Conservation (phyloP, 208 protist species). For the Trypanosoma rangeli region DNA sequence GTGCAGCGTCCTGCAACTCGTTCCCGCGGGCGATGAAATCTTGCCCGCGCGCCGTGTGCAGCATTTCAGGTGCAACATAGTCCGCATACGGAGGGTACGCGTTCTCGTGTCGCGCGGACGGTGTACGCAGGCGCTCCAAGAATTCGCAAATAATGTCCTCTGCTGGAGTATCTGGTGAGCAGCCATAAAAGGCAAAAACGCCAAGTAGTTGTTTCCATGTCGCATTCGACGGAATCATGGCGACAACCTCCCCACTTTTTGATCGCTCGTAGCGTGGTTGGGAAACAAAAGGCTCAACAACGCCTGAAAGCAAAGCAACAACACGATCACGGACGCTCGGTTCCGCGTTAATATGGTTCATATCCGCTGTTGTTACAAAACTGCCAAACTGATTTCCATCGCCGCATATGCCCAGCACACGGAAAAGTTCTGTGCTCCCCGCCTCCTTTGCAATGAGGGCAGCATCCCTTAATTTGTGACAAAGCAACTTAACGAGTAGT, state of each 20-base stretch:
- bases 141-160: constrained; percentile 77
- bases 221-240: constrained; percentile 42
- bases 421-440: constrained; percentile 57
- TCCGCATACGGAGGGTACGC: constrained; percentile 82
- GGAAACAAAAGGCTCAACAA: constrained; percentile 80
- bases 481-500: constrained; percentile 80
- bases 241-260: constrained; percentile 18
- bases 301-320: constrained; percentile 76
- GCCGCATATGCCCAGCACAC: constrained; percentile 77
- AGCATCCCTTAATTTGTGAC: constrained; percentile 69
- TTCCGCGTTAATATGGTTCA: constrained; percentile 38
- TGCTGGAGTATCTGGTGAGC: constrained; percentile 69
- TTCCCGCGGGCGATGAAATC: constrained; percentile 65
- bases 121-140: constrained; percentile 57
- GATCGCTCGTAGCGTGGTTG: constrained; percentile 52
- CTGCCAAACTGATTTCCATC: constrained; percentile 84
- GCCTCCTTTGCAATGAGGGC: constrained; percentile 37
- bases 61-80: constrained; percentile 30
- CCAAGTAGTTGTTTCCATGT: constrained; percentile 92
- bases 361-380: constrained; percentile 66
- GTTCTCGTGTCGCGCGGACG: constrained; percentile 45
- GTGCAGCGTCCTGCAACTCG: constrained; percentile 70
- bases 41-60: constrained; percentile 46
- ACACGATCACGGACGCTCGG: constrained; percentile 66
- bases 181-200: constrained; percentile 87